Evolutionary conservation across 2,329 filamentous ascomycete genomes (phyloP).

Genomic region (Monosporascus sp.): DNA sequence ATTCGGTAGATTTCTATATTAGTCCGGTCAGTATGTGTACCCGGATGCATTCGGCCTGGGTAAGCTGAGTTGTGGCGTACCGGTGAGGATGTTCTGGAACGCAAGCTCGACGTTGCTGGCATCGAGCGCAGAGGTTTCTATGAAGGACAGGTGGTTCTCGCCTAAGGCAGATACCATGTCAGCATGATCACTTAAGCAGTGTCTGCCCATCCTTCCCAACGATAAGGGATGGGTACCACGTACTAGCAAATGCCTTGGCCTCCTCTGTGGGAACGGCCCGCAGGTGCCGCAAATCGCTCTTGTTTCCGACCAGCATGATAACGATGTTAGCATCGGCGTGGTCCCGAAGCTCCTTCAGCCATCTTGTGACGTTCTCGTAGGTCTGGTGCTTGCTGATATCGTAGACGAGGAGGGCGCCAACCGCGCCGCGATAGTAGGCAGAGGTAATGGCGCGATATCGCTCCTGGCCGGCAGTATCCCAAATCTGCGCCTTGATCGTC

Average conservation of each 20-base stretch:
- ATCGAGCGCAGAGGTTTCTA: slow-evolving; percentile 97
- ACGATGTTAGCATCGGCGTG: slow-evolving; percentile 99
- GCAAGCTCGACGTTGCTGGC: slow-evolving; percentile 98
- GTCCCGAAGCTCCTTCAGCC: slow-evolving; percentile 97
- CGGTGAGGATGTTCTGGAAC: slow-evolving; percentile 98
- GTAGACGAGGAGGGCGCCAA: slow-evolving; percentile 95
- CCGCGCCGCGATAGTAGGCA: slow-evolving; percentile 96
- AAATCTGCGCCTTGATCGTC: slow-evolving; percentile 99
- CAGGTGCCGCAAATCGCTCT: slow-evolving; percentile 99
- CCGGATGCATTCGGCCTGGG: slow-evolving; percentile 4
- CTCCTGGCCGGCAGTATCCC: slow-evolving; percentile 98
- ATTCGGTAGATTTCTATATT: slow-evolving; percentile 94
- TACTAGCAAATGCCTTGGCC: slow-evolving; percentile 96
- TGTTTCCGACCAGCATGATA: slow-evolving; percentile 99
- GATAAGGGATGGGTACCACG: slow-evolving; percentile 22
- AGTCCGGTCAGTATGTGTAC: slow-evolving; percentile 5
- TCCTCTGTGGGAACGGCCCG: slow-evolving; percentile 96
- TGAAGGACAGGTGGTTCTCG: slow-evolving; percentile 97
- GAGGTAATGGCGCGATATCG: slow-evolving; percentile 98
- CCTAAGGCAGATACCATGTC: slow-evolving; percentile 46
- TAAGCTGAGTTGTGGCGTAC: slow-evolving; percentile 44
- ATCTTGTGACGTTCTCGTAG: slow-evolving; percentile 97
- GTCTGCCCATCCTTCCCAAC: background rate
- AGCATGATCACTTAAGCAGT: slow-evolving; percentile 15
- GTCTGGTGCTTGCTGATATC: slow-evolving; percentile 99